phyloP scores from a whole-genome alignment of 164 flowering plant genomes.

The Vitis vinifera region DNA sequence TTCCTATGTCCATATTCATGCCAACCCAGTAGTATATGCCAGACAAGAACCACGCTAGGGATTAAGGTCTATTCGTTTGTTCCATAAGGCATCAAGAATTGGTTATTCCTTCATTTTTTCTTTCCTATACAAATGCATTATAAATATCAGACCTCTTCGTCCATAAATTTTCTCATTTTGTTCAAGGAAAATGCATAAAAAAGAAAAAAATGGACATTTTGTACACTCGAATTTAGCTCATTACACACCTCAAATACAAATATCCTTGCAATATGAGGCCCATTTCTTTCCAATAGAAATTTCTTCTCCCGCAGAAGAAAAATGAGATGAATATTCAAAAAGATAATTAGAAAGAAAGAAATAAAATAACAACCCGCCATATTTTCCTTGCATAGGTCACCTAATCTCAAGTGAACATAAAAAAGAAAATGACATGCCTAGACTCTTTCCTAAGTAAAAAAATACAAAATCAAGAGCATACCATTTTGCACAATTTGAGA shows the following conservation, averaged over 20 bases:
- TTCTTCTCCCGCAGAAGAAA: slow-evolving; percentile 63
- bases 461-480: too few relatives aligned
- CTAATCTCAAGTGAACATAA: background rate
- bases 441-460: too few relatives aligned
- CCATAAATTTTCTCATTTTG: background rate
- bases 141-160: background rate
- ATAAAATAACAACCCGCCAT: background rate
- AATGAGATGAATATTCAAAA: background rate
- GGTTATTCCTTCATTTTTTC: too few relatives aligned
- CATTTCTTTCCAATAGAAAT: slow-evolving; percentile 79
- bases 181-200: background rate
- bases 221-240: background rate
- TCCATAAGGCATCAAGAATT: too few relatives aligned
- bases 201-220: background rate
- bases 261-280: slow-evolving; percentile 80
- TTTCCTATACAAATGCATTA: too few relatives aligned
- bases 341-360: background rate
- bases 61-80: too few relatives aligned
- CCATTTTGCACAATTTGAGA: too few relatives aligned
- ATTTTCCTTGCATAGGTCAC: too few relatives aligned
- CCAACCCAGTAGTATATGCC: too few relatives aligned
- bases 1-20: too few relatives aligned
- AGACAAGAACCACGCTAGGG: too few relatives aligned
- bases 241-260: slow-evolving; percentile 80
- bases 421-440: background rate